These are phyloP conservation scores for Candida dubliniensis DNA, from an alignment of 1,139 yeast genomes.

Conservation along the genomic window DNA sequence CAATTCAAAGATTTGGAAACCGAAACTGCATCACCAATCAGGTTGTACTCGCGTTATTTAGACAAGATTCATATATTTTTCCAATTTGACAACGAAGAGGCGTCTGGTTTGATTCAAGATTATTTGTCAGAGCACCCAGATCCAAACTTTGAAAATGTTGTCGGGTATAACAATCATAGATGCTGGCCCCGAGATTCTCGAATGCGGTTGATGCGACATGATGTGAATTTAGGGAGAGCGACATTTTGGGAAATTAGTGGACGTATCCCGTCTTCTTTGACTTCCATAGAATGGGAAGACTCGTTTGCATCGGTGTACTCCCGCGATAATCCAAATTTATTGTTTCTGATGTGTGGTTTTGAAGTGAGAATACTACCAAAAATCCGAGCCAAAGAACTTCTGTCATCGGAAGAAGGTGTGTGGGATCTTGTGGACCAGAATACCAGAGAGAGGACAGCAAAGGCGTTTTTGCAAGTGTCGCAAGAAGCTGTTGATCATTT, in stretches of 20 bases:
- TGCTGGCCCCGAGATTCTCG: constrained; percentile 96
- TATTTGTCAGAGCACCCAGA: constrained; percentile 85
- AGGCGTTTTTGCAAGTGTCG: constrained; percentile 82
- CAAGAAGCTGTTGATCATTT: constrained; percentile 78
- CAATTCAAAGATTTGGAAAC: constrained; percentile 62
- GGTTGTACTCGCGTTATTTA: constrained; percentile 78
- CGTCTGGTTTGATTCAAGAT: constrained; percentile 73
- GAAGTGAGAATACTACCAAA: constrained; percentile 88
- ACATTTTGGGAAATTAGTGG: constrained; percentile 87
- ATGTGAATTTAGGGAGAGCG: constrained; percentile 90
- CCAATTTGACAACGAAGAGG: constrained; percentile 70
- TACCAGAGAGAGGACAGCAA: constrained; percentile 86
- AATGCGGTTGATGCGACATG: constrained; percentile 88
- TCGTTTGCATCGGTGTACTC: constrained; percentile 88
- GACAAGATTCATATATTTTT: constrained; percentile 81
- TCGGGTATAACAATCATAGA: constrained; percentile 82
- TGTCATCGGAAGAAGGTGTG: constrained; percentile 68
- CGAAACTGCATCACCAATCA: constrained; percentile 69
- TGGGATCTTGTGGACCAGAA: constrained; percentile 81
- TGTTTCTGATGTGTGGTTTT: constrained; percentile 93
- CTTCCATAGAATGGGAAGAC: constrained; percentile 77
- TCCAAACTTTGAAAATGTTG: constrained; percentile 83
- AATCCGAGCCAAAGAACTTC: constrained; percentile 49
- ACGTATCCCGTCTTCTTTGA: constrained; percentile 74
- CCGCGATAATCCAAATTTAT: constrained; percentile 80